Evolutionary conservation across 257 asterid genomes (phyloP).

Genomic region (Rubia yunnanensis): DNA sequence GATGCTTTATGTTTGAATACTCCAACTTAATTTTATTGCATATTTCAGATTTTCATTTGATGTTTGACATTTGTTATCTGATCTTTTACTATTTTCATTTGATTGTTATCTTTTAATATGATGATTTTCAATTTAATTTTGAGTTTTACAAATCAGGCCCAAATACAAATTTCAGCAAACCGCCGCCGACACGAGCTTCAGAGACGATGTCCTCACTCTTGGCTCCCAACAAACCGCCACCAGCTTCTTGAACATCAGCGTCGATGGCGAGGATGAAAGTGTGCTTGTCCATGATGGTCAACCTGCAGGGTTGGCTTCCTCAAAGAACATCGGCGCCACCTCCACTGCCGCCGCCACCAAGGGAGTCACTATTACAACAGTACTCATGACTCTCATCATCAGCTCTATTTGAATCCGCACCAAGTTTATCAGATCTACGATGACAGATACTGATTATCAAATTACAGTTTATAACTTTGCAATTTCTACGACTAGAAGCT

Average conservation of each 20-base stretch:
- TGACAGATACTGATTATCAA: neutral
- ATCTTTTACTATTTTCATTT: too few relatives aligned
- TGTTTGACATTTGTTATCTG: too few relatives aligned
- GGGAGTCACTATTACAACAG: neutral
- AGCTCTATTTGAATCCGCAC: slow-evolving; percentile 2
- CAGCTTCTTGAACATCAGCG: neutral
- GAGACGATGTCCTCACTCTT: neutral
- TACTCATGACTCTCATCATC: neutral
- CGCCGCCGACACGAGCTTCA: slow-evolving; percentile 1
- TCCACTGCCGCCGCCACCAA: neutral
- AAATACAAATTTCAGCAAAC: too few relatives aligned
- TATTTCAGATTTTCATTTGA: too few relatives aligned
- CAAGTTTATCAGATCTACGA: neutral
- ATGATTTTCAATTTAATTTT: too few relatives aligned
- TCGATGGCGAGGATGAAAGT: neutral
- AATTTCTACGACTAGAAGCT: neutral
- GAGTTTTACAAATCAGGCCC: too few relatives aligned
- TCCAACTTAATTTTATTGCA: too few relatives aligned
- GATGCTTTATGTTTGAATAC: too few relatives aligned
- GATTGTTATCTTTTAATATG: too few relatives aligned
- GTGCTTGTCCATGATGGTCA: neutral
- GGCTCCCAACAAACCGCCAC: neutral
- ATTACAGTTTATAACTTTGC: too few relatives aligned
- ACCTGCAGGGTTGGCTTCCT: neutral
- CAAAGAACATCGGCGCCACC: too few relatives aligned